These are phyloP conservation scores for Cryptococcus sp. DNA, from an alignment of 1,284 basidiomycete species.

Conservation along the genomic window DNA sequence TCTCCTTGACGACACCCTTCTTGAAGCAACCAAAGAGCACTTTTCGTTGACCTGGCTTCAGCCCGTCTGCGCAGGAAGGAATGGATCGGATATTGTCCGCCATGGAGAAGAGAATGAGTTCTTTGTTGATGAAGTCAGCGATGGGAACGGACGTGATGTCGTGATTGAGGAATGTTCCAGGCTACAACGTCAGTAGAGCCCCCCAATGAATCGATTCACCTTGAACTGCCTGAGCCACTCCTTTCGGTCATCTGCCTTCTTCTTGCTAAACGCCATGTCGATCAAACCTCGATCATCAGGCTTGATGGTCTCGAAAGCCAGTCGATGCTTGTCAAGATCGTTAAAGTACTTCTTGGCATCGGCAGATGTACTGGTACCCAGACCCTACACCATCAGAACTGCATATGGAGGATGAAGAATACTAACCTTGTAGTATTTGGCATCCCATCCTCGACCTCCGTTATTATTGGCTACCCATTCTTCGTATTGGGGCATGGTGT, in stretches of 20 bases:
- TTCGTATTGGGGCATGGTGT: constrained; percentile 96
- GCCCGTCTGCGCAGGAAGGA: constrained; percentile 85
- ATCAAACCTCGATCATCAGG: constrained; percentile 84
- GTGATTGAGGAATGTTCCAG: constrained; percentile 93
- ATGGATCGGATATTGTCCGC: constrained; percentile 97
- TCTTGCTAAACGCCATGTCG: constrained; percentile 99
- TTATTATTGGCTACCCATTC: constrained; percentile 80
- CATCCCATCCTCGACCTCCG: constrained; percentile 77
- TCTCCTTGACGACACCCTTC: constrained; percentile 83
- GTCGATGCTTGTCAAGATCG: constrained; percentile 88
- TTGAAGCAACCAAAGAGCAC: constrained; percentile 95
- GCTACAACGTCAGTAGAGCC: constrained; percentile 51
- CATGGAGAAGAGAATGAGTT: constrained; percentile 98
- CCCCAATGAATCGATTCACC: constrained; percentile 49
- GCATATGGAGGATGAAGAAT: neutral
- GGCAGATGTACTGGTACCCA: constrained; percentile 84
- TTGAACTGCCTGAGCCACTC: constrained; percentile 96
- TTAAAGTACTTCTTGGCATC: constrained; percentile 94
- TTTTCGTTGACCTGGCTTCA: constrained; percentile 99
- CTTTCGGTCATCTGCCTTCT: constrained; percentile 97
- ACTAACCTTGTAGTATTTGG: constrained; percentile 92
- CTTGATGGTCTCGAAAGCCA: constrained; percentile 79
- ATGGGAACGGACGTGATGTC: constrained; percentile 79
- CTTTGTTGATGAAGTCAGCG: constrained; percentile 96
- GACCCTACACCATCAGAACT: constrained; percentile 60